A percentile compares a stretch with the other conserved stretches of the same genome.
Conservation (phyloP, 441 rosid genomes). For the Erysimum cheiri region DNA sequence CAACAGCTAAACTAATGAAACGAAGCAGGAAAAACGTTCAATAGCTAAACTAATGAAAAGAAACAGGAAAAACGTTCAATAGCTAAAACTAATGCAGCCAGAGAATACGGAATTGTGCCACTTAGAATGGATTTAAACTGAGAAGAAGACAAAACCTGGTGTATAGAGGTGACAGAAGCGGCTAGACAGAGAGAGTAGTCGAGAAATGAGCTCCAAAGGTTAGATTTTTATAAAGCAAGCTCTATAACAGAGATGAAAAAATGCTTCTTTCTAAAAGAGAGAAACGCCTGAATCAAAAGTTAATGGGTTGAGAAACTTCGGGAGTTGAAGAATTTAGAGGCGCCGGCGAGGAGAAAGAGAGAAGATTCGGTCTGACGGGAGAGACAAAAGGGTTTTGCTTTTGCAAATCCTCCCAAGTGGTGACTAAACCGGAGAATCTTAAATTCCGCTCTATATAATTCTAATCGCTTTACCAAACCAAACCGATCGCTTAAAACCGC, state of each 20-base stretch:
- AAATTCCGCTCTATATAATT: neutral
- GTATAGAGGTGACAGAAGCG: conserved; percentile 9
- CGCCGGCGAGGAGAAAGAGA: conserved; percentile 22
- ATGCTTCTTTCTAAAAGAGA: conserved; percentile 13
- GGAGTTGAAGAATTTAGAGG: conserved; percentile 2
- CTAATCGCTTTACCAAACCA: conserved; percentile 6
- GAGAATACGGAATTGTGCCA: neutral
- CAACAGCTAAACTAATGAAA: neutral
- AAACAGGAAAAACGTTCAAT: no score
- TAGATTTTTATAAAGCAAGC: conserved; percentile 27
- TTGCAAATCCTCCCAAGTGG: neutral
- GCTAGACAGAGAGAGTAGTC: conserved; percentile 1
- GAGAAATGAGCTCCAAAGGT: conserved; percentile 29
- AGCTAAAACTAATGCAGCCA: neutral
- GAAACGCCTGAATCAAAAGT: neutral
- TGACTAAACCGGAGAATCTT: conserved; percentile 1
- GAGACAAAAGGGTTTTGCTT: conserved; percentile 8
- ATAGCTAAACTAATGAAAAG: no score
- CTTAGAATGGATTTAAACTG: neutral
- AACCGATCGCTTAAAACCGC: neutral
- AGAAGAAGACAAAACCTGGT: conserved; percentile 30
- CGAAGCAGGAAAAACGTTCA: neutral
- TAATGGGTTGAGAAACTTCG: neutral
- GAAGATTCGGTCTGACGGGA: conserved; percentile 5
- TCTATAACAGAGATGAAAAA: neutral